Conservation (phyloP, 2,329 filamentous ascomycete genomes). For the Chaetomium globosum region DNA sequence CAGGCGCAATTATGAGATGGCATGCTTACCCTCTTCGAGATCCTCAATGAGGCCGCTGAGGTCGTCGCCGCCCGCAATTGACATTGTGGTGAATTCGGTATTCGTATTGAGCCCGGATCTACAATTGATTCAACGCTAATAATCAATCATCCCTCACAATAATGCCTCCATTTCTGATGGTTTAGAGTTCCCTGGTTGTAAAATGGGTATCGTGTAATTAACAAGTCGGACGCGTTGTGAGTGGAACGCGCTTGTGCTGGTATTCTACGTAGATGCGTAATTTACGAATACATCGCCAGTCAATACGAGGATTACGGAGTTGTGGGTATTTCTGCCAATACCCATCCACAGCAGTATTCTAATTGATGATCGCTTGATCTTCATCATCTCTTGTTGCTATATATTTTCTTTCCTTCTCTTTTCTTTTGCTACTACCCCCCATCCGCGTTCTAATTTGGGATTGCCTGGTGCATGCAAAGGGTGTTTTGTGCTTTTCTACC, state of each 20-base stretch:
- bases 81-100: conserved; percentile 12
- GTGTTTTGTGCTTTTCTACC: neutral
- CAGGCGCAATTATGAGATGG: neutral
- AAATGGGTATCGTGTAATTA: neutral
- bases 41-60: conserved; percentile 33
- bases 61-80: conserved; percentile 22
- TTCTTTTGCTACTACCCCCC: neutral
- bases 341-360: too few species aligned
- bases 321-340: neutral
- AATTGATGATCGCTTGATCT: too few species aligned
- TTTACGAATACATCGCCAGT: neutral
- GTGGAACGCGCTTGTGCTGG: neutral
- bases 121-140: neutral
- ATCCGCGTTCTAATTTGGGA: neutral
- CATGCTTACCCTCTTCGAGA: conserved; percentile 34
- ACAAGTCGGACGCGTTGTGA: too few species aligned
- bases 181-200: neutral
- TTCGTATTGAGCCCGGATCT: neutral
- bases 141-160: neutral
- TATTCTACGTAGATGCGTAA: neutral
- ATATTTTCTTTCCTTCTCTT: neutral
- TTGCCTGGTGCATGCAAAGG: neutral
- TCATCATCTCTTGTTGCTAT: neutral
- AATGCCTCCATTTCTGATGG: neutral
- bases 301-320: neutral